Conservation (phyloP, 352 stramenopile genomes). For the Globisporangium paddicum region DNA sequence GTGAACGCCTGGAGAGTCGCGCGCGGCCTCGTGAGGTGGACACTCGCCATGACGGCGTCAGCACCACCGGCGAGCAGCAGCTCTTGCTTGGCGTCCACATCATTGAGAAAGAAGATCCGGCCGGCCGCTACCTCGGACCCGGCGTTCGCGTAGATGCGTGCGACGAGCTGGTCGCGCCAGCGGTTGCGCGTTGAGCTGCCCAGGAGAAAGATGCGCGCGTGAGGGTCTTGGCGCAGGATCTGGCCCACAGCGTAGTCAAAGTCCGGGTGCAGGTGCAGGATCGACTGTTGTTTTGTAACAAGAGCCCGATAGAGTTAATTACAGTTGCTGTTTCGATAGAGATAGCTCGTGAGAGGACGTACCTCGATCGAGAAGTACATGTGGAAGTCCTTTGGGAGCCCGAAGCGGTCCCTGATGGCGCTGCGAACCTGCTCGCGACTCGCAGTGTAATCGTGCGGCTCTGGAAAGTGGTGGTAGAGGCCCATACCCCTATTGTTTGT, state of each 20-base stretch:
- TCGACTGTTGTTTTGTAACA: slow-evolving; percentile 37
- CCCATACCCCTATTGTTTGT: slow-evolving; percentile 44
- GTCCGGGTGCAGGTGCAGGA: slow-evolving; percentile 71
- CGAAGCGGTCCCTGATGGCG: slow-evolving; percentile 53
- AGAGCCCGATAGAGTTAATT: not conserved
- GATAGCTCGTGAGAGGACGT: not conserved
- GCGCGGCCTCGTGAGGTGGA: slow-evolving; percentile 46
- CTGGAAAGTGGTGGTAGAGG: slow-evolving; percentile 47
- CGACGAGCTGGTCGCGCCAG: slow-evolving; percentile 45
- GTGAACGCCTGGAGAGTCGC: slow-evolving; percentile 56
- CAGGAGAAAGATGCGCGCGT: slow-evolving; percentile 60
- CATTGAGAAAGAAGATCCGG: slow-evolving; percentile 55
- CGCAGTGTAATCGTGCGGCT: slow-evolving; percentile 30
- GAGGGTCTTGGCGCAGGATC: slow-evolving; percentile 40
- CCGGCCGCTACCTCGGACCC: slow-evolving; percentile 12
- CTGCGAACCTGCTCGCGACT: slow-evolving; percentile 39
- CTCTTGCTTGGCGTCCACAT: slow-evolving; percentile 54
- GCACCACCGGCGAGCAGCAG: slow-evolving; percentile 40
- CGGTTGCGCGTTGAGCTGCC: slow-evolving; percentile 40
- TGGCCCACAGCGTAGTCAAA: slow-evolving; percentile 48
- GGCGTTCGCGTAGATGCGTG: slow-evolving; percentile 32
- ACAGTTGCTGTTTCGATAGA: not conserved
- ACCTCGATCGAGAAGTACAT: slow-evolving; percentile 71
- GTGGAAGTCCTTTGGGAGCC: slow-evolving; percentile 41
- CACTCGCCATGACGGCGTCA: slow-evolving; percentile 53